Base-by-base conservation (phyloP, 768 basidiomycete species). In the Termitomyces sp. region DNA sequence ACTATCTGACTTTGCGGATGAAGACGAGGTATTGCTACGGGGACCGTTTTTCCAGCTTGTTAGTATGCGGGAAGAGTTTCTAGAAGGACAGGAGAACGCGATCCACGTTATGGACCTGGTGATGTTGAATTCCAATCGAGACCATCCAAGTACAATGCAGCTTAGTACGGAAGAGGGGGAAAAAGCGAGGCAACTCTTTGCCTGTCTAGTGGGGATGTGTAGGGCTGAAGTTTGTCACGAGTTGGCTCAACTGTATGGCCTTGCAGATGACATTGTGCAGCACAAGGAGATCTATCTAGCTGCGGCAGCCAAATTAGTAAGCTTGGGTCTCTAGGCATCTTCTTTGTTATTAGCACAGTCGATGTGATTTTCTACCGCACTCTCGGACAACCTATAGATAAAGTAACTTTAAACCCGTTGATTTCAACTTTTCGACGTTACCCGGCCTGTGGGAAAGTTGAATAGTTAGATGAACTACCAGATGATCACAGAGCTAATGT, bases 1-100 rank as follows among this genome's bases (percentile, higher is more conserved):
- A 13, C 51, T 62, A 5, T 62, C 61, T 1, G 57, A 58, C 24
- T 59, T 53, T 48, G 41, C 37, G 8, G 51, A 50, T 7, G 61
- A 62, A 47, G 51, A 59, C 26, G 61, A 62, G 51, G 61, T 62
- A 4, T 39, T 62, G 22, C 36, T 62, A 32, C 57, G 61, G 2
- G 61, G 61, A 29, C 61, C 61, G 24, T 62, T 62, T 46, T 62
- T 62, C 32, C 61, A 62, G 50, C 61, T 62, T 31, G 22, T 62
- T n/a, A 53, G 55, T 18, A 46, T 62, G 26, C 50, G 34, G 37
- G 61, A 62, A 47, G 61, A 62, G 24, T 7, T 53, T 12, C 41
- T 62, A 4, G 61, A 59, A 26, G 58, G 61, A 20, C 46, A 48
- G 7, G 58, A 59, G 31, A 43, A 22, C 24, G 53, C 60, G 5